Evolutionary conservation across 495 filamentous ascomycete species (phyloP).

Genomic region (Staphylotrichum longicolle): DNA sequence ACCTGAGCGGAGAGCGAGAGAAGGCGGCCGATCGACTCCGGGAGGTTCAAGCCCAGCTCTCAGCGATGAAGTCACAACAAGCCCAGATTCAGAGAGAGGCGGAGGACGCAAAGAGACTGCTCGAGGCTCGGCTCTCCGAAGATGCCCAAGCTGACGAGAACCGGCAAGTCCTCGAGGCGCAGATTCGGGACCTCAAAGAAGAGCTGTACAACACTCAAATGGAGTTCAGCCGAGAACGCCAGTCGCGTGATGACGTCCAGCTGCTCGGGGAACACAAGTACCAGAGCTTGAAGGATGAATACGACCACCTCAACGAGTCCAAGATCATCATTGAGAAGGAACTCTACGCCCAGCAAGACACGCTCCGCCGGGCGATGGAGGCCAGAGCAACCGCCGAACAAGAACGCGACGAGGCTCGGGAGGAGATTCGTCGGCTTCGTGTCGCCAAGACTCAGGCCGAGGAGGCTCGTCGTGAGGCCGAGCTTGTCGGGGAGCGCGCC

Average conservation of each 20-base stretch:
- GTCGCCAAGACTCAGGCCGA: slow-evolving; percentile 80
- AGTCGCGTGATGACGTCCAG: slow-evolving; percentile 94
- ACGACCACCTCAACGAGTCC: slow-evolving; percentile 81
- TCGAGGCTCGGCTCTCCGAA: slow-evolving; percentile 85
- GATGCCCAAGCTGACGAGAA: slow-evolving; percentile 84
- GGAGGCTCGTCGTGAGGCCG: slow-evolving; percentile 77
- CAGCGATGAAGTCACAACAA: slow-evolving; percentile 81
- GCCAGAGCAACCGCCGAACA: slow-evolving; percentile 73
- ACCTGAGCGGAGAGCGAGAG: slow-evolving; percentile 71
- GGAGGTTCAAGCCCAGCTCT: slow-evolving; percentile 82
- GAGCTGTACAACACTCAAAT: slow-evolving; percentile 82
- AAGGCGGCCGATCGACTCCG: slow-evolving; percentile 72
- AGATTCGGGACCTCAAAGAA: slow-evolving; percentile 80
- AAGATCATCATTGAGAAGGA: slow-evolving; percentile 99
- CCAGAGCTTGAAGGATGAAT: slow-evolving; percentile 76
- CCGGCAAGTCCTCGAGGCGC: slow-evolving; percentile 79
- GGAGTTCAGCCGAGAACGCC: slow-evolving; percentile 86
- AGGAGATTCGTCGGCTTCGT: slow-evolving; percentile 77
- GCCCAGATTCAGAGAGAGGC: slow-evolving; percentile 81
- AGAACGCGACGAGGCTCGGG: slow-evolving; percentile 84
- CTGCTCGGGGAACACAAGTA: slow-evolving; percentile 89
- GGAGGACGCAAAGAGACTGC: slow-evolving; percentile 77
- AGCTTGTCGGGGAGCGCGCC: slow-evolving; percentile 74
- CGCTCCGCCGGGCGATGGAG: slow-evolving; percentile 82
- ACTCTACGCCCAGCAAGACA: slow-evolving; percentile 96